Evolutionary conservation across 2,329 filamentous ascomycete species (phyloP).

Genomic region (Fusarium devonianum): DNA sequence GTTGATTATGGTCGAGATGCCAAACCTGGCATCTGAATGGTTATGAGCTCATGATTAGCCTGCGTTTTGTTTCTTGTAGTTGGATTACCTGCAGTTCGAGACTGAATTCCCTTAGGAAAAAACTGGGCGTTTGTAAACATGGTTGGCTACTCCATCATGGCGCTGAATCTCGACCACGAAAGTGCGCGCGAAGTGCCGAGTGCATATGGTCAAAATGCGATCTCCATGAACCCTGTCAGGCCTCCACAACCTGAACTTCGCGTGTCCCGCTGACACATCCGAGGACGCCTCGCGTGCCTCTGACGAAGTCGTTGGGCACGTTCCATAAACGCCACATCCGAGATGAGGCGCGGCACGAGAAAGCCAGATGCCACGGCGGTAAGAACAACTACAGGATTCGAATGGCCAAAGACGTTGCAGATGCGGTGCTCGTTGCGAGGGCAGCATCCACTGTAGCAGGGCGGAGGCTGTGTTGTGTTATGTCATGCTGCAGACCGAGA

Average conservation of each 20-base stretch:
- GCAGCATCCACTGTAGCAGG: slow-evolving; percentile 12
- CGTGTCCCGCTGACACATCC: no score
- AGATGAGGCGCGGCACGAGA: slow-evolving; percentile 9
- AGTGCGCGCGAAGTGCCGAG: no score
- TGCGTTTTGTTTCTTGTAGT: slow-evolving; percentile 1
- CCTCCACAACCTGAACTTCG: no score
- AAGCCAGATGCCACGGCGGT: slow-evolving; percentile 12
- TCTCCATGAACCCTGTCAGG: no score
- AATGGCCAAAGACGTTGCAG: no score
- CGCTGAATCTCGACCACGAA: slow-evolving; percentile 1
- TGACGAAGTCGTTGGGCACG: no score
- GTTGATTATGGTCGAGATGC: not conserved
- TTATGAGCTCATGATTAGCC: slow-evolving; percentile 27
- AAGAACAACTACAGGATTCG: no score
- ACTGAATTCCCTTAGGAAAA: slow-evolving; percentile 8
- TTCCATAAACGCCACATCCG: no score
- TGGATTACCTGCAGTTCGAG: slow-evolving; percentile 7
- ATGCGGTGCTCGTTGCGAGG: no score
- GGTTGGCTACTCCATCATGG: not conserved
- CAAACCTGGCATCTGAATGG: slow-evolving; percentile 11
- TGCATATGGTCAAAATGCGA: no score
- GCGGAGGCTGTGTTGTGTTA: slow-evolving; percentile 23
- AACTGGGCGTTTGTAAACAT: not conserved
- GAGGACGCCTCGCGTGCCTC: no score
- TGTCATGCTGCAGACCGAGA: not conserved